Conservation (phyloP, 169 alveolate genomes). For the Toxoplasma gondii region DNA sequence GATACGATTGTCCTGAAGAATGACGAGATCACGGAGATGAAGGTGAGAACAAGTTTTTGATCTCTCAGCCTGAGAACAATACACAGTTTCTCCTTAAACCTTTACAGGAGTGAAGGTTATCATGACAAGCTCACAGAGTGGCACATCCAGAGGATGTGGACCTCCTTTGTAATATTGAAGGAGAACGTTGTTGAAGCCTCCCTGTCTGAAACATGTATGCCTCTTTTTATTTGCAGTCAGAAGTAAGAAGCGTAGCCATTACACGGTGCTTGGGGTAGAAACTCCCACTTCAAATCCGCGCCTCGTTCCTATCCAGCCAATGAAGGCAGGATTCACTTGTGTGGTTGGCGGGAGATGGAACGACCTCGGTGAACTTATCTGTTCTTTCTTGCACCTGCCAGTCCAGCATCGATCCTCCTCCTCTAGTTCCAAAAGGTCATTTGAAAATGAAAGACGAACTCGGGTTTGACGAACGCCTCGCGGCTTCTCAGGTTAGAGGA, state of each 20-base stretch:
- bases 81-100: background rate
- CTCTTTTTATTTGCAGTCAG: no score
- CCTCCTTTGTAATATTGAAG: no score
- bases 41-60: background rate
- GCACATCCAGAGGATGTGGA: no score
- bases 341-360: no score
- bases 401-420: background rate
- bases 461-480: background rate
- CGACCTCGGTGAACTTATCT: no score
- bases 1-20: background rate
- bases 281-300: no score
- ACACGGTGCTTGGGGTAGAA: no score
- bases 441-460: conserved; percentile 11
- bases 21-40: background rate
- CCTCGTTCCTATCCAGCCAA: no score
- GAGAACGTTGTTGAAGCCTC: no score
- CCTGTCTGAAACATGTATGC: no score
- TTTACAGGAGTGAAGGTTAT: background rate
- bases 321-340: no score
- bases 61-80: background rate
- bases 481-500: conserved; percentile 20
- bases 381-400: background rate
- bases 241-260: no score
- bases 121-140: background rate
- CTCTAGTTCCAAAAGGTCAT: background rate